These are phyloP conservation scores for Candida fluviatilis DNA, from an alignment of 805 yeast genomes.

Conservation along the genomic window DNA sequence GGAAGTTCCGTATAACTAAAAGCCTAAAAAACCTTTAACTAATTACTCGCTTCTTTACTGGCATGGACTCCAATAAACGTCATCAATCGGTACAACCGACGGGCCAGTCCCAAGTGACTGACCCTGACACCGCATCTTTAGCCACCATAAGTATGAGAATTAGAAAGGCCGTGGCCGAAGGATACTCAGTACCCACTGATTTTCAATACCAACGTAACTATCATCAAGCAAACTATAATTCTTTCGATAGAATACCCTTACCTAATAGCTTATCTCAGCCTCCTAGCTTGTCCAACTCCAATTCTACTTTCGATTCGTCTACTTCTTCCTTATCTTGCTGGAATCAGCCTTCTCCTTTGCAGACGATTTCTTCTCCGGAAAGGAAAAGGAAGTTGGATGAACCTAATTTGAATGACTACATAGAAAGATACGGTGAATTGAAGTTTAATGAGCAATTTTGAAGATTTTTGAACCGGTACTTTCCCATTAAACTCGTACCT, in stretches of 20 bases:
- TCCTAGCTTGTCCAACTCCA: conserved; percentile 39
- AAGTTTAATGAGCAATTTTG: conserved; percentile 48
- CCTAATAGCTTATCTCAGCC: conserved; percentile 40
- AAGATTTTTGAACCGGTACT: neutral
- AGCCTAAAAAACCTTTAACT: no score
- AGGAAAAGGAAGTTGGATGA: conserved; percentile 27
- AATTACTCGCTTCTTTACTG: neutral
- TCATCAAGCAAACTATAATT: neutral
- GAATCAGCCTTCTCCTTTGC: conserved; percentile 6
- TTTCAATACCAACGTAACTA: conserved; percentile 8
- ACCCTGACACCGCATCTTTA: conserved; percentile 35
- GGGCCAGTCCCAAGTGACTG: conserved; percentile 6
- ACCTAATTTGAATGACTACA: conserved; percentile 12
- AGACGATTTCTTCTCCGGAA: conserved; percentile 3
- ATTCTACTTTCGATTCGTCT: conserved; percentile 36
- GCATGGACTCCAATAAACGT: conserved; percentile 2
- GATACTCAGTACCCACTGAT: conserved; percentile 36
- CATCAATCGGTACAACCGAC: conserved; percentile 1
- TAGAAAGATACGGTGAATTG: conserved; percentile 41
- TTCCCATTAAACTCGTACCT: no score
- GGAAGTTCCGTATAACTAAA: no score
- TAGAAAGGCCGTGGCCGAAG: conserved; percentile 62
- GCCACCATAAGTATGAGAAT: conserved; percentile 68
- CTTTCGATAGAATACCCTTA: conserved; percentile 31
- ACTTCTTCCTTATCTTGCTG: neutral